Conservation (phyloP, 2,329 filamentous ascomycete species). For the Rutstroemia sp. region DNA sequence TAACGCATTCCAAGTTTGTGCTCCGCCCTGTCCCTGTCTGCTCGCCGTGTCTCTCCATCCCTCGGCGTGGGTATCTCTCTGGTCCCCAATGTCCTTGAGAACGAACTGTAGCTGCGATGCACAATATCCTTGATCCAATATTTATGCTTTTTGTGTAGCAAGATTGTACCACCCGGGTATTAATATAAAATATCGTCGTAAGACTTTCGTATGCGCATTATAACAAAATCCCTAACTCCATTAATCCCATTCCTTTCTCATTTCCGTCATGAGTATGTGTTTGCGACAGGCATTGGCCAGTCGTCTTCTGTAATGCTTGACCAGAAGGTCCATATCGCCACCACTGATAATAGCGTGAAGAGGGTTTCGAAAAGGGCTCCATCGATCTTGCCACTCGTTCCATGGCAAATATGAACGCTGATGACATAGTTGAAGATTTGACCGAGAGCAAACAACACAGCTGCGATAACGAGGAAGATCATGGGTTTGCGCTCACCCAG, state of each 20-base stretch:
- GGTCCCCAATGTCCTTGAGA: neutral
- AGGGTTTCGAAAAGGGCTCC: slow-evolving; percentile 88
- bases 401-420: slow-evolving; percentile 83
- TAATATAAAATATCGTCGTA: slow-evolving; percentile 26
- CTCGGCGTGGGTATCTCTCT: neutral
- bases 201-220: slow-evolving; percentile 19
- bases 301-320: slow-evolving; percentile 98
- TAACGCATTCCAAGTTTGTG: slow-evolving; percentile 2
- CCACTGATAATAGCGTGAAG: slow-evolving; percentile 80
- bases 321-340: slow-evolving; percentile 91
- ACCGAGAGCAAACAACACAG: slow-evolving; percentile 77
- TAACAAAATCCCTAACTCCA: slow-evolving; percentile 25
- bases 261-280: slow-evolving; percentile 26
- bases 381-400: slow-evolving; percentile 79
- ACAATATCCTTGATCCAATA: slow-evolving; percentile 9
- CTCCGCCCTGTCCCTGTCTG: neutral
- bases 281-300: slow-evolving; percentile 60
- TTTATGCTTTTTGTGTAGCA: slow-evolving; percentile 16
- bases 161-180: slow-evolving; percentile 15
- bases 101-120: slow-evolving; percentile 6
- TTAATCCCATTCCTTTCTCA: slow-evolving; percentile 10
- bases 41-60: neutral
- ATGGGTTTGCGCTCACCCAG: slow-evolving; percentile 89
- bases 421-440: slow-evolving; percentile 96
- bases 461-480: slow-evolving; percentile 72